Evolutionary conservation across 179 eudicot genomes (phyloP), one percentile per base, ranked within the genome.

Genomic region (Corrigiola litoralis): DNA sequence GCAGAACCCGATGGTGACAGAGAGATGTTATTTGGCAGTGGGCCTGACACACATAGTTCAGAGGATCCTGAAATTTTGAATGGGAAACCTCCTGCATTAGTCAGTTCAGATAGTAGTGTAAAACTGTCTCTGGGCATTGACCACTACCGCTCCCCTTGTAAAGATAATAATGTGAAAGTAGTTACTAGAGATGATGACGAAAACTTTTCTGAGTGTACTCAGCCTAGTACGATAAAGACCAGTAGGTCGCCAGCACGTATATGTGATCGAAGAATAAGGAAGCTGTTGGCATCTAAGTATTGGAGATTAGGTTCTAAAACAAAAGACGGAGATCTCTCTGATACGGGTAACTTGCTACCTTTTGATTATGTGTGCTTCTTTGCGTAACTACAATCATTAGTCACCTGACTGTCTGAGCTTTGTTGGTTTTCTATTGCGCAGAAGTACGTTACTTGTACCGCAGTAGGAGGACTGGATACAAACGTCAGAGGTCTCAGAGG

Each of bases 111-210:
- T 73, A 78, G 74, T 79, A 74, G 76, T 71, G 64, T 74, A 40
- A 79, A 85, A 67, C 71, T 76, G 34, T 70, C 87, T 42, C 71
- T 77, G 41, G 65, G 69, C 31, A 63, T 58, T 51, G 76, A 81
- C 53, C 73, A 49, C 24, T 47, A 68, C 74, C 64, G 68, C 73
- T 79, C 82, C 37, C 58, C 69, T 13, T 32, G 55, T 64, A 65
- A 76, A 81, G 83, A 79, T 60, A 66, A 74, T 69, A 76, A 72
- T 87, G 85, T 84, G 80, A 84, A 84, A 45, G 68, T 90, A 87
- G 94, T 69, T 75, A 52, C 49, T 82, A 90, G 85, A 84, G 95
- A 94, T 90, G 92, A 90, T 86, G 99, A 87, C 74, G 99, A 87
- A 81, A 89, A 89, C 54, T 82, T 70, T 77, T 87, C 82, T 16